Evolutionary conservation across 2,329 filamentous ascomycete species (phyloP).

Genomic region (Hymenoscyphus occultus): DNA sequence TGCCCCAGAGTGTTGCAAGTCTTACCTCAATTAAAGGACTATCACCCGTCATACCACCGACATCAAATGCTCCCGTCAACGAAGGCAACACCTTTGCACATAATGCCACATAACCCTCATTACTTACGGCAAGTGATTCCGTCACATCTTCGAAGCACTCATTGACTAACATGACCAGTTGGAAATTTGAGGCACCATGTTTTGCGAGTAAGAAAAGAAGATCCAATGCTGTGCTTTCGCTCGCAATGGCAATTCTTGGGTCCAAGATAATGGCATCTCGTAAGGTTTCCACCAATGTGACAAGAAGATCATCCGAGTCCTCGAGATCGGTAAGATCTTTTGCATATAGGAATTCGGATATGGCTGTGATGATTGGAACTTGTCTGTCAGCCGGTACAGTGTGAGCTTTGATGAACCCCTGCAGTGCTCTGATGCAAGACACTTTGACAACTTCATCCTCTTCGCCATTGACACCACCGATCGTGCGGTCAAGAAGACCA

Average conservation of each 20-base stretch:
- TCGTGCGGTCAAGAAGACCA: slow-evolving; percentile 66
- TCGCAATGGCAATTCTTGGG: slow-evolving; percentile 68
- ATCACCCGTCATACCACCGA: slow-evolving; percentile 81
- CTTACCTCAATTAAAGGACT: slow-evolving; percentile 73
- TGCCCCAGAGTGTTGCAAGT: slow-evolving; percentile 14
- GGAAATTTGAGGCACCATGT: slow-evolving; percentile 85
- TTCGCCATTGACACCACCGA: slow-evolving; percentile 73
- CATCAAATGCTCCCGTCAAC: slow-evolving; percentile 83
- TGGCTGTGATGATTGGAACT: slow-evolving; percentile 53
- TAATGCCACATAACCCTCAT: slow-evolving; percentile 70
- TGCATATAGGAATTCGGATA: slow-evolving; percentile 70
- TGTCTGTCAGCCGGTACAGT: slow-evolving; percentile 56
- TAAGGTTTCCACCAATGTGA: slow-evolving; percentile 83
- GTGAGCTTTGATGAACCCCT: slow-evolving; percentile 57
- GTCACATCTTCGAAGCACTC: slow-evolving; percentile 92
- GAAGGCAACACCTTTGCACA: slow-evolving; percentile 86
- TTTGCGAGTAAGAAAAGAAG: slow-evolving; percentile 86
- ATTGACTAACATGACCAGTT: slow-evolving; percentile 80
- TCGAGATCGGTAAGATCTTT: slow-evolving; percentile 81
- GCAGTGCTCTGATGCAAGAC: slow-evolving; percentile 82
- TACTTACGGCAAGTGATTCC: slow-evolving; percentile 61
- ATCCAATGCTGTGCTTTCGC: slow-evolving; percentile 71
- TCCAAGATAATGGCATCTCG: slow-evolving; percentile 80
- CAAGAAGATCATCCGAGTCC: slow-evolving; percentile 87
- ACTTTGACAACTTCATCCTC: slow-evolving; percentile 87